Evolutionary conservation across 805 yeast species (phyloP).

Genomic region (Candida chauliodis): DNA sequence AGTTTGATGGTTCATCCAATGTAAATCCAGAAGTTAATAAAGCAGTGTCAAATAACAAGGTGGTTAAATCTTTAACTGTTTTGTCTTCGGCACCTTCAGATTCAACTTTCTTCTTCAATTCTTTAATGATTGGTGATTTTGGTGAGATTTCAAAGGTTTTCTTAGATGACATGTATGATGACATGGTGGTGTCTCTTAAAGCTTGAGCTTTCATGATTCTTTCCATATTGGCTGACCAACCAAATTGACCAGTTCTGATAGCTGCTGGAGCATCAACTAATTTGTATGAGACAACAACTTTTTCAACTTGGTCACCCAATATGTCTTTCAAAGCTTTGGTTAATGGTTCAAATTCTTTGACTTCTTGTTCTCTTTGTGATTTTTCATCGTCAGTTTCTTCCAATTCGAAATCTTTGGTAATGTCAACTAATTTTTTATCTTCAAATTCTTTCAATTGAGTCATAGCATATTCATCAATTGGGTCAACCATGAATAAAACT

Average conservation of each 20-base stretch:
- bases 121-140: slow-evolving; percentile 90
- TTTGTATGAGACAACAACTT: slow-evolving; percentile 97
- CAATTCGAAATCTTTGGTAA: slow-evolving; percentile 97
- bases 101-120: slow-evolving; percentile 94
- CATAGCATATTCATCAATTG: slow-evolving; percentile 99
- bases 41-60: slow-evolving; percentile 95
- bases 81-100: slow-evolving; percentile 97
- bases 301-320: slow-evolving; percentile 98
- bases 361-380: slow-evolving; percentile 88
- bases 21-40: slow-evolving; percentile 98
- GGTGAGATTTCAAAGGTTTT: slow-evolving; percentile 99
- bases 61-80: slow-evolving; percentile 96
- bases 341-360: slow-evolving; percentile 86
- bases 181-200: slow-evolving; percentile 96
- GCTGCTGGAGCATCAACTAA: slow-evolving; percentile 99
- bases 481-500: slow-evolving; percentile 96
- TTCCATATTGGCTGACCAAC: slow-evolving; percentile 99
- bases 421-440: slow-evolving; percentile 98
- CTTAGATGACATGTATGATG: slow-evolving; percentile 99
- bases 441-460: slow-evolving; percentile 99
- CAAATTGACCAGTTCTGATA: slow-evolving; percentile 99
- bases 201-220: slow-evolving; percentile 99
- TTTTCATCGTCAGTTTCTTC: slow-evolving; percentile 99
- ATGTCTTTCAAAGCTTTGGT: slow-evolving; percentile 95
- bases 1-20: slow-evolving; percentile 96